These are phyloP conservation scores for Daldinia sp. DNA, from an alignment of 2,329 filamentous ascomycete genomes.

Conservation along the genomic window DNA sequence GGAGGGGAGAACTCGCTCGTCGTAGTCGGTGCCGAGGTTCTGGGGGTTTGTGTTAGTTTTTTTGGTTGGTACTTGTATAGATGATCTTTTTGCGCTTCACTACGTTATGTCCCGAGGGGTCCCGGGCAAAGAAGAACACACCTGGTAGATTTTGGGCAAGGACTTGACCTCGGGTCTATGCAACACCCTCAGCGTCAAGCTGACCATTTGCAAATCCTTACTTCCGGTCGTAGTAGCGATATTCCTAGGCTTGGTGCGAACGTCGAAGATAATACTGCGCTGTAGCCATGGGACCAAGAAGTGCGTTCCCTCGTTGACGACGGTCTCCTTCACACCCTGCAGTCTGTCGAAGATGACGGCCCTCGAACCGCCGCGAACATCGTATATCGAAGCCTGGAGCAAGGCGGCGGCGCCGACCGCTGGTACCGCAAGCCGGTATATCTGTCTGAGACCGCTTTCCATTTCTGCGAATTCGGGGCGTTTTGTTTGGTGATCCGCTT, in stretches of 20 bases:
- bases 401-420: constrained; percentile 72
- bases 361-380: constrained; percentile 92
- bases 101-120: neutral
- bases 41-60: constrained; percentile 49
- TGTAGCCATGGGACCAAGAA: constrained; percentile 97
- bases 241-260: constrained; percentile 95
- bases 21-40: constrained; percentile 98
- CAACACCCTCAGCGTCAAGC: constrained; percentile 92
- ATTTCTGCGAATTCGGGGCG: constrained; percentile 45
- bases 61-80: neutral
- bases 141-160: constrained; percentile 98
- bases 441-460: constrained; percentile 65
- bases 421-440: constrained; percentile 78
- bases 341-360: constrained; percentile 98
- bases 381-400: constrained; percentile 86
- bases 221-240: constrained; percentile 97
- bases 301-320: constrained; percentile 96
- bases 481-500: constrained; percentile 2
- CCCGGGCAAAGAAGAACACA: constrained; percentile 54
- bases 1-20: constrained; percentile 96
- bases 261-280: constrained; percentile 93
- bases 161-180: constrained; percentile 93
- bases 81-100: neutral
- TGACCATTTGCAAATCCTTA: constrained; percentile 99
- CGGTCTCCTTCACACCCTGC: constrained; percentile 88